Base-by-base conservation (phyloP, 352 stramenopile genomes). In the Phytopythium vexans region DNA sequence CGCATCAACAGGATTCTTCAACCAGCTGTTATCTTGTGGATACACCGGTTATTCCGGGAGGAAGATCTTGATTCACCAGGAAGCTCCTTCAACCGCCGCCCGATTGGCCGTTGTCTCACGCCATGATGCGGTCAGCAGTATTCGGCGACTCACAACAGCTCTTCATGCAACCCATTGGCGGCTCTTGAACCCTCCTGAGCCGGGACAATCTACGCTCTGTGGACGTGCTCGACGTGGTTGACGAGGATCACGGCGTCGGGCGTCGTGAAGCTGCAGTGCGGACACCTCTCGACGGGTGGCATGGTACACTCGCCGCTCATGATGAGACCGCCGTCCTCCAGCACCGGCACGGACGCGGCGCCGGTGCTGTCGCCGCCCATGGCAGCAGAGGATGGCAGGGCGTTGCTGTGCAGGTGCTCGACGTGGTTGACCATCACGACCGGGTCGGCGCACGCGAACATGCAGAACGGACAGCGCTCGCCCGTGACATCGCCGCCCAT, bases 201-300 rank as follows among this genome's bases (percentile, higher is more conserved):
- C 21, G 21, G 21, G 21, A 27, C 21, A 27, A 50, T 12, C 34
- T 78, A 74, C 37, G 70, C 41, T 16, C 65, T 62, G 52, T 92
- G 82, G 11, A 92, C 54, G 52, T 81, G 65, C 62, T 93, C 64
- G 11, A 93, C 73, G 56, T 93, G 82, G 64, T 89, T 89, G 6
- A 93, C 80, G 34, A 93, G 61, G 34, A 88, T 77, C 15, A 89
- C 74, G 11, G 77, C 58, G 52, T 93, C 74, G 1, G 56, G 37
- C 0, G 78, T 72, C 21, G 68, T 39, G 52, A 87, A 93, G 16
- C 54, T 54, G 52, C 82, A 93, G 62, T 74, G 76, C 8, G 82
- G 82, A 65, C 82, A 93, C 58, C 45, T 72, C 66, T 42, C 49
- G 32, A 49, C 50, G 14, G 55, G 54, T 48, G 54, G 42, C n/a